phyloP scores from a whole-genome alignment of 345 rosid genomes.

The Eucalyptus shirleyi region DNA sequence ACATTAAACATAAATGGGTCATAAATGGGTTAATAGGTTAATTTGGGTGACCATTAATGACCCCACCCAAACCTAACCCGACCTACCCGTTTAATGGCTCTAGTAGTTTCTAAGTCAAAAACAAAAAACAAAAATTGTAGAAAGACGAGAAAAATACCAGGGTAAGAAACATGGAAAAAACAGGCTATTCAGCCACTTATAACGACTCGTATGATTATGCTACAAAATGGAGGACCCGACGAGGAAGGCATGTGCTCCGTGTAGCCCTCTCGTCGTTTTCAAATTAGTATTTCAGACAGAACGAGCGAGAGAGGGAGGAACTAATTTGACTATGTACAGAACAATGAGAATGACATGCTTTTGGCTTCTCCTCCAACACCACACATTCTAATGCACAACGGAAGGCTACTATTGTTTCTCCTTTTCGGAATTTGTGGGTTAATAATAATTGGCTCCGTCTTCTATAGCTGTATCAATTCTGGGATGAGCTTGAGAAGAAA shows the following conservation, averaged over 20 bases:
- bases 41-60: no score
- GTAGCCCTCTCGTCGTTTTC: neutral
- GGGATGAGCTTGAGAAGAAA: constrained; percentile 90
- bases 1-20: no score
- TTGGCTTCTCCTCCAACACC: neutral
- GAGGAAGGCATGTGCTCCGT: neutral
- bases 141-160: neutral
- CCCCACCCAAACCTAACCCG: no score
- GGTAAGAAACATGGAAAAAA: neutral
- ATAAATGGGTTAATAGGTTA: no score
- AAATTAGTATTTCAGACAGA: neutral
- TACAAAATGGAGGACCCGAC: neutral
- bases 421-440: neutral
- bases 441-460: neutral
- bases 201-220: neutral
- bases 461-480: constrained; percentile 49
- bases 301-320: neutral
- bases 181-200: neutral
- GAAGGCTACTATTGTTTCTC: neutral
- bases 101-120: neutral
- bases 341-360: neutral
- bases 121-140: neutral
- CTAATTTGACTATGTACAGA: neutral
- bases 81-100: no score
- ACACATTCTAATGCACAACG: neutral